Evolutionary conservation across 805 yeast species (phyloP).

Genomic region (Kodamaea restingae): DNA sequence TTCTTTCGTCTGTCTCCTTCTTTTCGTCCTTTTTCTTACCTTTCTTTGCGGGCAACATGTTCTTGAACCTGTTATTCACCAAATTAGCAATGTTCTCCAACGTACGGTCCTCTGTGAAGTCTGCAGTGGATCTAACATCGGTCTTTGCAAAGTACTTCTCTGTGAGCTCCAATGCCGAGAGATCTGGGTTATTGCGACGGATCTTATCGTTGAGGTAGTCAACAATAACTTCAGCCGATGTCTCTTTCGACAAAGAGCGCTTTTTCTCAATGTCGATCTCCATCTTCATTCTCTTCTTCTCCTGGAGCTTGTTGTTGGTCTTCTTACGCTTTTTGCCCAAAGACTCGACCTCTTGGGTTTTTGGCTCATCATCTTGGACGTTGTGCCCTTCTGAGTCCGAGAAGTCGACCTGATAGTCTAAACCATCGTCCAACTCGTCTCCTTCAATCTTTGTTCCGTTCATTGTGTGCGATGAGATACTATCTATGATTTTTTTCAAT

Average conservation of each 20-base stretch:
- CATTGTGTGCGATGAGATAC: slow-evolving; percentile 11
- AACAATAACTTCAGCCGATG: slow-evolving; percentile 55
- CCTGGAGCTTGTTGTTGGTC: slow-evolving; percentile 44
- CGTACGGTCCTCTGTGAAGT: slow-evolving; percentile 49
- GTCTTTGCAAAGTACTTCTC: slow-evolving; percentile 57
- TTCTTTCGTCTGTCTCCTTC: slow-evolving; percentile 24
- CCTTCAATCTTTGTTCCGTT: slow-evolving; percentile 24
- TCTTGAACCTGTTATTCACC: slow-evolving; percentile 46
- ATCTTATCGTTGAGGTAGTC: slow-evolving; percentile 63
- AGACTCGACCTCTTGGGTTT: slow-evolving; percentile 9
- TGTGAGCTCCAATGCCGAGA: slow-evolving; percentile 70
- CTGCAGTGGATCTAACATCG: slow-evolving; percentile 60
- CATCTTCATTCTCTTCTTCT: slow-evolving; percentile 64
- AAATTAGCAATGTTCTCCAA: slow-evolving; percentile 55
- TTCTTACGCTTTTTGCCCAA: slow-evolving; percentile 21
- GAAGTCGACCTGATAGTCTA: slow-evolving; percentile 53
- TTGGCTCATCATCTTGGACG: slow-evolving; percentile 18
- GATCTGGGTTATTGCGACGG: slow-evolving; percentile 56
- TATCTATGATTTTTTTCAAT: background rate
- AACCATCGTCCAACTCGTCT: slow-evolving; percentile 79
- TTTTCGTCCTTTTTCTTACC: slow-evolving; percentile 24
- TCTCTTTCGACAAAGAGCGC: slow-evolving; percentile 46
- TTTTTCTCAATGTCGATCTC: slow-evolving; percentile 61
- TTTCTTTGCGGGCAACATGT: slow-evolving; percentile 39
- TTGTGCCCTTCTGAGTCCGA: slow-evolving; percentile 18